Percentiles rank a stretch among this genome's conserved stretches.
These are phyloP conservation scores for Zasmidium cellare DNA, from an alignment of 2,329 filamentous ascomycete species.

Conservation along the genomic window DNA sequence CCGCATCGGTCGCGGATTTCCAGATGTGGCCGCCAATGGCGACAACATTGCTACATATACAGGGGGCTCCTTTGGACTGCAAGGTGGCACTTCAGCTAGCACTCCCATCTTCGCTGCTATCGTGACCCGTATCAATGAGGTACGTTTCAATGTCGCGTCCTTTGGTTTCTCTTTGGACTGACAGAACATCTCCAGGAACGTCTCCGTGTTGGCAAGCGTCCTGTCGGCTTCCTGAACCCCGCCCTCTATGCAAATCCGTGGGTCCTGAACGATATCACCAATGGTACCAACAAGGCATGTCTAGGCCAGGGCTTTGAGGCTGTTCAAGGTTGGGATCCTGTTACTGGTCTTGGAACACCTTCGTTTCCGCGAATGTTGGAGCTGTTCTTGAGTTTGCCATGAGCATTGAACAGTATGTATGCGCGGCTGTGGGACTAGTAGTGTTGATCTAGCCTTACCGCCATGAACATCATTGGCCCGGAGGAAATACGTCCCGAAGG, in stretches of 20 bases:
- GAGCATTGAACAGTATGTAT: background rate
- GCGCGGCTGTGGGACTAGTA: too few species aligned
- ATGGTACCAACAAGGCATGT: slow-evolving; percentile 24
- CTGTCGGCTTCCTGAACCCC: slow-evolving; percentile 27
- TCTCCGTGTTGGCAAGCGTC: slow-evolving; percentile 14
- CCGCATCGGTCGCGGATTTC: slow-evolving; percentile 48
- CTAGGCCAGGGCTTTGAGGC: slow-evolving; percentile 3
- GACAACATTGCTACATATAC: slow-evolving; percentile 30
- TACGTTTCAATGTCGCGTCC: background rate
- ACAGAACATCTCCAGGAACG: background rate
- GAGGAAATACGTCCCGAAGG: too few species aligned
- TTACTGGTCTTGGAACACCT: slow-evolving; percentile 30
- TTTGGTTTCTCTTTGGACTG: background rate
- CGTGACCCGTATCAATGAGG: slow-evolving; percentile 19
- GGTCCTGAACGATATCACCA: slow-evolving; percentile 24
- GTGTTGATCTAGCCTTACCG: too few species aligned
- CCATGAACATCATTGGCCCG: too few species aligned
- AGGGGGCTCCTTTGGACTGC: slow-evolving; percentile 36
- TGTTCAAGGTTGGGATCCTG: slow-evolving; percentile 33
- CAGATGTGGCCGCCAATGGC: slow-evolving; percentile 39
- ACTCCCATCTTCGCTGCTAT: slow-evolving; percentile 30
- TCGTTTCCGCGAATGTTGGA: slow-evolving; percentile 29
- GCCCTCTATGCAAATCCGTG: slow-evolving; percentile 32
- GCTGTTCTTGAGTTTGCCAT: slow-evolving; percentile 27
- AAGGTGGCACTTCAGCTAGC: slow-evolving; percentile 27